Evolutionary conservation across 1,139 yeast species (phyloP).

Genomic region (Blastobotrys arbuscula): DNA sequence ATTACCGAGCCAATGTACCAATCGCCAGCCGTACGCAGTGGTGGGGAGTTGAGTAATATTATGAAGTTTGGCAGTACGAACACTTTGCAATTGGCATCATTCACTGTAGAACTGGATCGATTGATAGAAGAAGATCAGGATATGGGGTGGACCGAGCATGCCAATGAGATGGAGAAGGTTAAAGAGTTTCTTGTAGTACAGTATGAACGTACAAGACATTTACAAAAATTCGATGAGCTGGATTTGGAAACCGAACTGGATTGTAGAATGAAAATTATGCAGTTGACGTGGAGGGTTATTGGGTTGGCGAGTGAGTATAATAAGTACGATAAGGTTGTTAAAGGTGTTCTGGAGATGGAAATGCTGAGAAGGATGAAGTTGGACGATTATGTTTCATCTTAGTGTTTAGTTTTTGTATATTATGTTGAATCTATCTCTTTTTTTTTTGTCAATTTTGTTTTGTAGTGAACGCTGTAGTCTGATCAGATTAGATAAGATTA

Average conservation of each 20-base stretch:
- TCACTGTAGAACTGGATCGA: constrained; percentile 25
- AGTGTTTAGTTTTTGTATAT: too few relatives aligned
- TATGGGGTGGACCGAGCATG: constrained; percentile 1
- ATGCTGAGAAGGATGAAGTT: constrained; percentile 23
- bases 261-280: constrained; percentile 1
- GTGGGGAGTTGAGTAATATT: not conserved
- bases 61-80: constrained; percentile 15
- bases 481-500: too few relatives aligned
- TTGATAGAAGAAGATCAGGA: constrained; percentile 14
- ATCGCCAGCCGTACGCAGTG: not conserved
- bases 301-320: constrained; percentile 6
- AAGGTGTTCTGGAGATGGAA: constrained; percentile 28
- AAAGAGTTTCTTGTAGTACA: constrained; percentile 21
- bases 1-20: not conserved
- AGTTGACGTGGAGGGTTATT: constrained; percentile 9
- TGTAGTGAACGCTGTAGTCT: too few relatives aligned
- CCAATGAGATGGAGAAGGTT: constrained; percentile 19
- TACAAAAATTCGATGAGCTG: not conserved
- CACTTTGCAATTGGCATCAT: constrained; percentile 31
- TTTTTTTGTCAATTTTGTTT: too few relatives aligned
- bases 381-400: too few relatives aligned
- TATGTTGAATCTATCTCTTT: too few relatives aligned
- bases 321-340: constrained; percentile 18
- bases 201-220: constrained; percentile 21
- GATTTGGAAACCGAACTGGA: not conserved